A percentile compares a stretch with the other conserved stretches of the same genome.
Conservation (phyloP, 1,139 yeast genomes). For the Zygosaccharomyces pseudobailii region DNA sequence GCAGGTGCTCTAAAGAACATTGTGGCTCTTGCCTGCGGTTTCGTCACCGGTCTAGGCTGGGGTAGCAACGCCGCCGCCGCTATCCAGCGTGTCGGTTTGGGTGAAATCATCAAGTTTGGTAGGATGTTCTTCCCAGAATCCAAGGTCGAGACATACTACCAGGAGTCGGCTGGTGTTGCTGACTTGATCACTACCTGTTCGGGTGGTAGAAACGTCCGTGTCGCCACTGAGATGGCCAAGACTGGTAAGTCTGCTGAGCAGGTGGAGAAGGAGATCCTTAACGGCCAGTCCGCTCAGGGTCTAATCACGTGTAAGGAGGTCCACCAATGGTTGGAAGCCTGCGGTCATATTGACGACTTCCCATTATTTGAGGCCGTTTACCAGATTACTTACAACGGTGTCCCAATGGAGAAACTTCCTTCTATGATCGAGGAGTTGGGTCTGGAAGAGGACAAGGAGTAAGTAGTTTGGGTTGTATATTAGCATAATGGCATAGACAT, state of each 20-base stretch:
- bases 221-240: constrained; percentile 74
- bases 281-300: constrained; percentile 96
- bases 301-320: constrained; percentile 85
- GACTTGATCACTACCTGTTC: constrained; percentile 94
- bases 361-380: constrained; percentile 87
- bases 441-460: constrained; percentile 7
- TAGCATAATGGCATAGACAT: constrained; percentile 39
- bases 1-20: constrained; percentile 96
- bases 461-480: constrained; percentile 24
- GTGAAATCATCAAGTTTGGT: constrained; percentile 84
- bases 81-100: constrained; percentile 86
- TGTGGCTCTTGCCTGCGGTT: constrained; percentile 89
- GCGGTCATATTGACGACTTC: constrained; percentile 62
- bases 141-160: constrained; percentile 73
- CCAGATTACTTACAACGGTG: constrained; percentile 69
- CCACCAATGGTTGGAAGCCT: constrained; percentile 67
- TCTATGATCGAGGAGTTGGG: constrained; percentile 48
- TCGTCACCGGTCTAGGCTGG: constrained; percentile 95
- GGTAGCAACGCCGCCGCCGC: constrained; percentile 98
- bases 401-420: constrained; percentile 61
- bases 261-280: constrained; percentile 75
- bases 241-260: constrained; percentile 66
- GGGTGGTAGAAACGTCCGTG: constrained; percentile 91
- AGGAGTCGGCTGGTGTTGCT: constrained; percentile 94
- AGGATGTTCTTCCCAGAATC: constrained; percentile 67